Base-by-base conservation (phyloP, 495 filamentous ascomycete genomes). In the Cercophora newfieldiana region DNA sequence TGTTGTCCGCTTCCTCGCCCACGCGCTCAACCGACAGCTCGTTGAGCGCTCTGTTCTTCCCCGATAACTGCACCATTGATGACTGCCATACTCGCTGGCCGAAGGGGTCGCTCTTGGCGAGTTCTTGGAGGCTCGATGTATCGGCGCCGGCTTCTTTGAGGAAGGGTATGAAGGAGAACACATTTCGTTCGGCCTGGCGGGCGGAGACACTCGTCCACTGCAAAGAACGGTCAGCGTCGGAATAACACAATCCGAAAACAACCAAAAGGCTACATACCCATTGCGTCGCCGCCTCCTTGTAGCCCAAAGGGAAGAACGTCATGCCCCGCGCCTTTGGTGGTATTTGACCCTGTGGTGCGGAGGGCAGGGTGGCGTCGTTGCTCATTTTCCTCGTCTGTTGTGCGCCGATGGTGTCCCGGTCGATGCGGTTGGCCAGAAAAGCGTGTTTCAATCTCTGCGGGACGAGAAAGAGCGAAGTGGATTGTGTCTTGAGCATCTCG, bases 21-120 rank as follows among this genome's bases (percentile, higher is more conserved):
- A 91, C 77, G 58, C 95, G 85, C 74, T 97, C 93, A 1, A 99
- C 87, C 7, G 89, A 90, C 78, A 97, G 94, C 72, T 99, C 95
- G 71, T 99, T 99, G 54, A 99, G 77, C 7, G 89, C 89, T 28
- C 95, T 88, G 70, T 96, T 85, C 74, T 92, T 94, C 25, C 95
- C 95, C 44, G 87, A 87, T 60, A 99, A 82, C 66, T 89, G 80
- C 44, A 99, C 90, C 80, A 97, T 88, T 48, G 89, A 89, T 8
- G 91, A 93, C 68, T 90, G 85, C 91, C 94, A 97, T 74, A 87
- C 82, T 49, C 95, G 86, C 22, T 92, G 91, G 21, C 95, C 95
- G 70, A 93, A 88, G 0, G 92, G 94, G 74, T 99, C 94, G 64
- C 68, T 75, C 30, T 81, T 74, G 28, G 83, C 83, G 26, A 80